A percentile compares a stretch with the other conserved stretches of the same genome.
Evolutionary conservation across 2,329 filamentous ascomycete genomes (phyloP).

Genomic region (Xenoacremonium recifei): DNA sequence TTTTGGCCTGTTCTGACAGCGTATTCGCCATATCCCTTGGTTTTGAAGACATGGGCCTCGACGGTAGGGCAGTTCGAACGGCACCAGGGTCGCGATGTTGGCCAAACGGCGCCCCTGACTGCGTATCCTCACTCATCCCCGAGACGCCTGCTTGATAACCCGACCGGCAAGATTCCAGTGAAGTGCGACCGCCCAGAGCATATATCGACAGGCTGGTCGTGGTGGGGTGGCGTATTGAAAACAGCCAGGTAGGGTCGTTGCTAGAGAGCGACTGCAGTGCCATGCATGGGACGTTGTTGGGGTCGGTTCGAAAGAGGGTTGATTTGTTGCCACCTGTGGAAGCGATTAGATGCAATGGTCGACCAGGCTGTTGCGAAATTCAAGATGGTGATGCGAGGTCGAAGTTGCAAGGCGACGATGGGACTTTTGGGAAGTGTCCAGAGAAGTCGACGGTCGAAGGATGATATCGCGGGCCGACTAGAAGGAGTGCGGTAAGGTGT

Average conservation of each 20-base stretch:
- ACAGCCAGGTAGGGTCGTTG: conserved; percentile 12
- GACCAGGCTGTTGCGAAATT: too few relatives aligned
- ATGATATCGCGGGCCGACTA: conserved; percentile 18
- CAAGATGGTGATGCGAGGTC: too few relatives aligned
- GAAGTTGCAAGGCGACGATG: conserved; percentile 5
- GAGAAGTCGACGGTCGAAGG: conserved; percentile 9
- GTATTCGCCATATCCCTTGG: conserved; percentile 19
- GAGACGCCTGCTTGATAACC: too few relatives aligned
- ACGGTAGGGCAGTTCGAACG: conserved; percentile 36
- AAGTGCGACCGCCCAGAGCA: not conserved
- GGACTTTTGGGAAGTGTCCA: conserved; percentile 9
- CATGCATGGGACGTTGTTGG: conserved; percentile 20
- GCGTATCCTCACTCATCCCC: conserved; percentile 33
- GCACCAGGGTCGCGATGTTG: conserved; percentile 30
- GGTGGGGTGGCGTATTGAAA: conserved; percentile 9
- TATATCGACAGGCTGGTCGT: not conserved
- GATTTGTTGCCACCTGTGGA: not conserved
- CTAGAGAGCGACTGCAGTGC: conserved; percentile 12
- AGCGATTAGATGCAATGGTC: conserved; percentile 10
- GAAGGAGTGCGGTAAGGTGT: conserved; percentile 6
- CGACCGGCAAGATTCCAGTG: too few relatives aligned
- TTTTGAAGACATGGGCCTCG: conserved; percentile 35
- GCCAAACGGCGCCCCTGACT: conserved; percentile 23
- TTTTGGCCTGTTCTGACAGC: conserved; percentile 20
- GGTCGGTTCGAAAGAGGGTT: conserved; percentile 2